phyloP scores from a whole-genome alignment of 345 rosid species.

The Eucalyptus cladocalyx region DNA sequence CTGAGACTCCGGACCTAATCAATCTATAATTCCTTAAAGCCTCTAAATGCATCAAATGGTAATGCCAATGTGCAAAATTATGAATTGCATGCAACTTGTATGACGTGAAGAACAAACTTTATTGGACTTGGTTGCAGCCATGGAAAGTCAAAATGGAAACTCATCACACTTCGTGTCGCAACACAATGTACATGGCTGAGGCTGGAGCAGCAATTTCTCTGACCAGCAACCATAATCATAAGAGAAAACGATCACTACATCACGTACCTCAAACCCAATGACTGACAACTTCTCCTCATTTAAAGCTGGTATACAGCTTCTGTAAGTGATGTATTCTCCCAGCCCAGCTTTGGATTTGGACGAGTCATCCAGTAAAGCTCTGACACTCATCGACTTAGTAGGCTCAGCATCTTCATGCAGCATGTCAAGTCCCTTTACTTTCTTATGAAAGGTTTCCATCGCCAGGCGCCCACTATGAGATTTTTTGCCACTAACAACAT shows the following conservation, averaged over 20 bases:
- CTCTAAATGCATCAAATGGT: neutral
- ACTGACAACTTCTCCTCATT: constrained; percentile 71
- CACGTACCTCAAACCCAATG: constrained; percentile 77
- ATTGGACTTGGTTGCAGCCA: neutral
- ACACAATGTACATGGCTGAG: neutral
- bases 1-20: neutral
- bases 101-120: neutral
- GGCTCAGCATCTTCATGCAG: neutral
- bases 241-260: neutral
- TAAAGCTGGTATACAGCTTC: constrained; percentile 75
- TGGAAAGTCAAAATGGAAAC: neutral
- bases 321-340: constrained; percentile 55
- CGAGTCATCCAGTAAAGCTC: constrained; percentile 40
- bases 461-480: constrained; percentile 19
- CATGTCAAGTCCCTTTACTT: neutral
- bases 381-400: neutral
- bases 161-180: neutral
- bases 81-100: neutral
- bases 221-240: neutral
- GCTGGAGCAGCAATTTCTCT: neutral
- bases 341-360: constrained; percentile 10
- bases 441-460: constrained; percentile 4
- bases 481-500: constrained; percentile 9
- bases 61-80: neutral
- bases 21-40: neutral